These are phyloP conservation scores for Striga asiatica DNA, from an alignment of 257 asterid genomes.

Conservation along the genomic window DNA sequence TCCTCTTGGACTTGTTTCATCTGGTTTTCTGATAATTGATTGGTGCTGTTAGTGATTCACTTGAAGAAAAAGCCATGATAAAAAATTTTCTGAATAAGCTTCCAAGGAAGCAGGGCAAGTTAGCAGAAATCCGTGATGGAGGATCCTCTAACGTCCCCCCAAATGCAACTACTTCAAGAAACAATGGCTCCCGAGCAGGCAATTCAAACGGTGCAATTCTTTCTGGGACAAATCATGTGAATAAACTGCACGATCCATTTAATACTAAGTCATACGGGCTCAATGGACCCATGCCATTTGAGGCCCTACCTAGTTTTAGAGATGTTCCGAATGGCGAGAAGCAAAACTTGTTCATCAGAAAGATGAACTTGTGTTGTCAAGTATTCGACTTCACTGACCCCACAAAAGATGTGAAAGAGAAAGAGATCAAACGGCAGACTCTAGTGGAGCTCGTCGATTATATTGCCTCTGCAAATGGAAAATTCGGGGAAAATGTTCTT, in stretches of 20 bases:
- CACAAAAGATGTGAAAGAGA: slow-evolving; percentile 64
- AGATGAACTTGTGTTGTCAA: slow-evolving; percentile 59
- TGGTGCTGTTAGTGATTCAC: slow-evolving; percentile 12
- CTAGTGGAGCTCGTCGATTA: slow-evolving; percentile 79
- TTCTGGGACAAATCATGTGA: slow-evolving; percentile 29
- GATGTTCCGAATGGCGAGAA: slow-evolving; percentile 76
- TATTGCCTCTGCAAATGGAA: slow-evolving; percentile 59
- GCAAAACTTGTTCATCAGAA: slow-evolving; percentile 57
- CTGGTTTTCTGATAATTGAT: slow-evolving; percentile 6
- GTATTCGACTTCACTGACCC: slow-evolving; percentile 80
- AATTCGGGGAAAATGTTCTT: slow-evolving; percentile 48
- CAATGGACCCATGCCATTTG: slow-evolving; percentile 33
- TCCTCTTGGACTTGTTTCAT: background rate
- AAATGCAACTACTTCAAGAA: slow-evolving; percentile 34
- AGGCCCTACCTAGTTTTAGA: slow-evolving; percentile 67
- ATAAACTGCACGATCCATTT: slow-evolving; percentile 18
- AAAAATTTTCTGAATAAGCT: slow-evolving; percentile 67
- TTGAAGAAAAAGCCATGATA: slow-evolving; percentile 44
- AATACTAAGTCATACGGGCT: slow-evolving; percentile 39
- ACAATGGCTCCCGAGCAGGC: slow-evolving; percentile 33
- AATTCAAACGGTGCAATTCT: slow-evolving; percentile 24
- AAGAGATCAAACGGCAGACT: slow-evolving; percentile 77
- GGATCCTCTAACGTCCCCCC: slow-evolving; percentile 36
- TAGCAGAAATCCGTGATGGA: slow-evolving; percentile 61
- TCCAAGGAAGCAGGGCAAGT: slow-evolving; percentile 61